Evolutionary conservation across 2,329 filamentous ascomycete species (phyloP), one percentile per base, ranked within the genome.

Genomic region (Botrytis paeoniae): DNA sequence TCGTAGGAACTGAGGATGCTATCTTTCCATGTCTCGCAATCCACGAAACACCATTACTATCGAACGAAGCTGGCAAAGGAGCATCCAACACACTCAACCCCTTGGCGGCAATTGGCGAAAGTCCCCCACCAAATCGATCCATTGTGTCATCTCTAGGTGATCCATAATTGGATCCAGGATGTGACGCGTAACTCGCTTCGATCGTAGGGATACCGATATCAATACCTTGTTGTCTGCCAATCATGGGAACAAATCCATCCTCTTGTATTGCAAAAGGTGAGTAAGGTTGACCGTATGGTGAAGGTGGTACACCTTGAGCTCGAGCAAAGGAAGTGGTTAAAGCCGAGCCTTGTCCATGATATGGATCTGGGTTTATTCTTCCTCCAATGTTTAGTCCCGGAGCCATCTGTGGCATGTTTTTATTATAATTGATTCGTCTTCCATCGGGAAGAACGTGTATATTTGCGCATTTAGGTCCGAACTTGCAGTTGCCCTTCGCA

Each of bases 391-490:
- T 89, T 73, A 89, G 85, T 71, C 85, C 83, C 82, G 81, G 73
- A 29, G 45, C 35, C 48, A 73, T 64, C 82, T 81, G 86, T 80
- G 85, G 89, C 82, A 88, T 89, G 74, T 86, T 76, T 74, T 76
- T 83, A 79, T 89, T 87, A 79, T 91, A 91, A 83, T 98, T 98
- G 81, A 98, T 93, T 81, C 95, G 90, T 79, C 94, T 91, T 74
- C 96, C 96, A 83, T 98, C 95, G 78, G 95, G 94, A 66, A 98
- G 91, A 80, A 98, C 92, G 83, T 99, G 96, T 77, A 97, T 93
- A 81, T 98, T 93, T 80, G 95, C 95, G 86, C 96, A 99, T 84
- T 98, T 98, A 76, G 94, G 93, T 75, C 96, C 96, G 82, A 98
- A 99, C 83, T 98, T 98, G 90, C 96, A 99, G 84, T 98, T 98